Evolutionary conservation across 345 rosid genomes (phyloP).

Genomic region (Brassica rapa): DNA sequence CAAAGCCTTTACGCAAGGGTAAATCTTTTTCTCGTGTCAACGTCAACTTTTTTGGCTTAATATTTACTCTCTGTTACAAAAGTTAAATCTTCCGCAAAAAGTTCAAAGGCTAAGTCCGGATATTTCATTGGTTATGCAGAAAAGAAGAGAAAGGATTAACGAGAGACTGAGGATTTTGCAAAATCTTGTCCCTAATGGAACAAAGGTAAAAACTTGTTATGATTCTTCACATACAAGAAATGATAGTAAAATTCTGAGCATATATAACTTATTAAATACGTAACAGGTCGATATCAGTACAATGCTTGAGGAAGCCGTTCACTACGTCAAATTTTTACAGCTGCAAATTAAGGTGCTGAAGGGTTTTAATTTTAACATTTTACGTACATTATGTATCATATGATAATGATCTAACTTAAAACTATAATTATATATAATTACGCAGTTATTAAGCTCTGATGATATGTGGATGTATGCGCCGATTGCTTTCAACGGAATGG

Average conservation of each 20-base stretch:
- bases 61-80: background rate
- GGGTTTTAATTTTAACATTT: background rate
- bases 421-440: background rate
- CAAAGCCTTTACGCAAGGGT: slow-evolving; percentile 94
- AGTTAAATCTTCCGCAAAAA: background rate
- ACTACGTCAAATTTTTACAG: slow-evolving; percentile 82
- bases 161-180: slow-evolving; percentile 79
- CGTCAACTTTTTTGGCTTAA: background rate
- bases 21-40: background rate
- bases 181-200: slow-evolving; percentile 86
- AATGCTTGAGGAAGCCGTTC: slow-evolving; percentile 95
- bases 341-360: slow-evolving; percentile 77
- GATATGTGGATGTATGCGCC: slow-evolving; percentile 96
- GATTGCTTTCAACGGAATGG: slow-evolving; percentile 81
- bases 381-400: background rate
- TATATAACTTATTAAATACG: slow-evolving; percentile 16
- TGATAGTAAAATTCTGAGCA: background rate
- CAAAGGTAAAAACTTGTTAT: slow-evolving; percentile 54
- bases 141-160: slow-evolving; percentile 86
- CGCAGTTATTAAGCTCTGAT: slow-evolving; percentile 82
- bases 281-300: slow-evolving; percentile 87
- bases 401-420: slow-evolving; percentile 12
- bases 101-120: background rate
- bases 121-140: slow-evolving; percentile 47
- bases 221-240: background rate